Percentiles rank a stretch among this genome's conserved stretches.
phyloP scores from a whole-genome alignment of 2,329 filamentous ascomycete species.

The Ophiostoma piceae region DNA sequence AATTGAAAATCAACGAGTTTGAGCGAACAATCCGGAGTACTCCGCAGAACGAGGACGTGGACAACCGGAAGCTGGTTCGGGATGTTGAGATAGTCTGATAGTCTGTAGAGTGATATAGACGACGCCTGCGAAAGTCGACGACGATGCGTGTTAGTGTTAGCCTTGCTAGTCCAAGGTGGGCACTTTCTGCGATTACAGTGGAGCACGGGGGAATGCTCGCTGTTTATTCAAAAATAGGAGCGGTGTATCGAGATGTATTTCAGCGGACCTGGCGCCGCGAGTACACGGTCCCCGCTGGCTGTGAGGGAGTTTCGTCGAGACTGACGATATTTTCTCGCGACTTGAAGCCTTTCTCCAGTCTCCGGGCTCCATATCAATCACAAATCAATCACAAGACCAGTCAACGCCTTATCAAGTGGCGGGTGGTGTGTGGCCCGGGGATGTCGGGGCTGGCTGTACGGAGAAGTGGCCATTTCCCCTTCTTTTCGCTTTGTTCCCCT shows the following conservation, averaged over 20 bases:
- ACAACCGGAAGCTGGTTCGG: not conserved
- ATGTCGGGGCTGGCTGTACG: not conserved
- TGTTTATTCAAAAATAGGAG: constrained; percentile 2
- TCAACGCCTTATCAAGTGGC: not conserved
- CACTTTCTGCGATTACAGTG: not conserved
- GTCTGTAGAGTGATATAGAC: not conserved
- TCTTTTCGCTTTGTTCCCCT: not conserved
- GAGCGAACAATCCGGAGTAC: constrained; percentile 2
- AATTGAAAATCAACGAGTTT: constrained; percentile 2
- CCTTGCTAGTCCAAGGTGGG: not conserved
- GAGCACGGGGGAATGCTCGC: constrained; percentile 9
- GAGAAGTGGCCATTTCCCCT: not conserved
- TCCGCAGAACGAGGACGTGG: not conserved
- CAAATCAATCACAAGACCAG: constrained; percentile 1
- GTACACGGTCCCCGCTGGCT: not conserved
- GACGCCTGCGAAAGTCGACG: not conserved
- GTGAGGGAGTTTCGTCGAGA: not conserved
- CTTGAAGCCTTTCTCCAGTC: constrained; percentile 6
- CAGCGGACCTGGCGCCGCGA: not conserved
- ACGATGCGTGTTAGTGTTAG: not conserved
- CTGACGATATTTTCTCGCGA: not conserved
- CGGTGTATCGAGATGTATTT: not conserved
- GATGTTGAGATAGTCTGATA: not conserved
- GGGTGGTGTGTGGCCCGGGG: not conserved
- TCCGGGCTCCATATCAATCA: constrained; percentile 11